Base-by-base conservation (phyloP, 2,329 filamentous ascomycete species). In the Elsinoe australis region DNA sequence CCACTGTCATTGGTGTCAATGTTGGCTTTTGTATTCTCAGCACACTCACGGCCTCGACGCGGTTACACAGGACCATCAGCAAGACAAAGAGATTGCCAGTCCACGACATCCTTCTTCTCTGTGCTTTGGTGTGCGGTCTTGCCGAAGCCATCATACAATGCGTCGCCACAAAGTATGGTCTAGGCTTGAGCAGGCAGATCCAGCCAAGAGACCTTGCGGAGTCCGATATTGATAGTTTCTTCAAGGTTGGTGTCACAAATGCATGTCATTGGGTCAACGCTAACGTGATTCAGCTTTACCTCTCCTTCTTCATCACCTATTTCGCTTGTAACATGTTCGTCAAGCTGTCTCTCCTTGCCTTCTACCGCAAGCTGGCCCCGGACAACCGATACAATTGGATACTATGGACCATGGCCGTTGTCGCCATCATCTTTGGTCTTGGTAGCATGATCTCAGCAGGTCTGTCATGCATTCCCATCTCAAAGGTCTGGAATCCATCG, bases 241-340 rank as follows among this genome's bases (percentile, higher is more conserved):
- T 50, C 35, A 53, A 53, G 52, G 52, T 53, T 31, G 33, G 52
- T 36, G 41, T 39, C n/a, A n/a, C n/a, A n/a, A n/a, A n/a, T n/a
- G n/a, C n/a, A n/a, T n/a, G n/a, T n/a, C n/a, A n/a, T n/a, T n/a
- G n/a, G n/a, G n/a, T n/a, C n/a, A n/a, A n/a, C n/a, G n/a, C 41
- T 44, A 18, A 50, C 48, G 28, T 29, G 10, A 14, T 28, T 5
- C 45, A 59, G 58, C 52, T 56, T 8, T 52, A 60, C 32, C 57
- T 59, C 33, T 51, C 51, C 4, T 52, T 57, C 56, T 56, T 62
- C 53, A 51, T 61, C 15, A 66, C 67, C 53, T 69, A 69, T 54
- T 65, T 66, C 51, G 49, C 57, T 34, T 65, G 64, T 47, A 66
- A 68, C 48, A 67, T 65, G 60, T 62, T 59, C 36, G 59, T 68